Evolutionary conservation across 306 rosid genomes (phyloP), one percentile per base, ranked within the genome.

Genomic region (Vigna mungo): DNA sequence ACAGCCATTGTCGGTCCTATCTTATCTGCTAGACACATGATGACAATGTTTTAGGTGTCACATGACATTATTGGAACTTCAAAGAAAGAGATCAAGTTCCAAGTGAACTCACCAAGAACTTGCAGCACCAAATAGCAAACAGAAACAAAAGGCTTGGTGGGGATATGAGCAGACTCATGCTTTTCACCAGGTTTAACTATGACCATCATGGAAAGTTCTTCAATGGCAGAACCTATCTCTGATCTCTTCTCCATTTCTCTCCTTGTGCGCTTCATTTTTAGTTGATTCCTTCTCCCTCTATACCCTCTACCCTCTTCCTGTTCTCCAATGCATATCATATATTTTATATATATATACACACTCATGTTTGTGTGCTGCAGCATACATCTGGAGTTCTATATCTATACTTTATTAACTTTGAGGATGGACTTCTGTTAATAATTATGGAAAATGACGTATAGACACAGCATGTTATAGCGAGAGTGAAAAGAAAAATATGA

Each of bases 1-100:
- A 95, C 98, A 60, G 91, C 82, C 98, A 95, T 95, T 18, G 91
- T 87, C 59, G 97, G 98, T 11, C 97, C 98, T 69, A 95, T 88
- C 85, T 90, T 88, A 87, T 95, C 98, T 94, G 92, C 81, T 83
- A 44, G 36, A 66, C 21, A 2, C 75, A 80, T 7, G 69, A 81
- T 6, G 56, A 60, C 76, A 81, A 75, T 15, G 66, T 44, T 23
- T 72, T 47, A 58, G 52, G 53, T 72, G 34, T 56, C 8, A 68
- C 47, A 43, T 60, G 55, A 41, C 55, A 32, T 78, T 32, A 48
- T 14, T 14, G 61, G 44, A 72, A 60, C 53, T 80, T 78, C 34
- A 82, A 53, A 16, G 9, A 68, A 61, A 71, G 18, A 66, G 69
- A 83, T 6, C 0, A 55, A 77, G 68, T 18, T 9, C 46, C 46